These are phyloP conservation scores for Amphicarpaea edgeworthii DNA, from an alignment of 306 rosid species.

Conservation along the genomic window DNA sequence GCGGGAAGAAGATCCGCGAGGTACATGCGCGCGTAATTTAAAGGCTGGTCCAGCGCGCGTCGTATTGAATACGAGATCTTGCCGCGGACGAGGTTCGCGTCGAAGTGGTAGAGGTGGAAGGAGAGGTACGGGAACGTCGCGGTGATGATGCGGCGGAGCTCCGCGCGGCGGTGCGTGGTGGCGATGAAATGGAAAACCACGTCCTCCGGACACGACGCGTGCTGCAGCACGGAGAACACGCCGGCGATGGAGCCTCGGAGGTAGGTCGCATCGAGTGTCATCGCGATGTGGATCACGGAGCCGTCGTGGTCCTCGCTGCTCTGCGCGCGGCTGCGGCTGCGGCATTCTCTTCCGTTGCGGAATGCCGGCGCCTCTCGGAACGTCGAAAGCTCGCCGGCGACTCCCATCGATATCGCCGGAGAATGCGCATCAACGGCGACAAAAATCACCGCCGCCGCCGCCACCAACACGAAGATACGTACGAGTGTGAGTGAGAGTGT, in stretches of 20 bases:
- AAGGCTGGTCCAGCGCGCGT: slow-evolving; percentile 87
- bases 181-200: slow-evolving; percentile 86
- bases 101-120: slow-evolving; percentile 79
- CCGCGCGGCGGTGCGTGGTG: slow-evolving; percentile 57
- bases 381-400: slow-evolving; percentile 47
- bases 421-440: slow-evolving; percentile 14
- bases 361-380: slow-evolving; percentile 93
- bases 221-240: slow-evolving; percentile 85
- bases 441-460: slow-evolving; percentile 30
- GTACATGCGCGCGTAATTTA: slow-evolving; percentile 91
- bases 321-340: slow-evolving; percentile 39
- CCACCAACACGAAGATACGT: neutral
- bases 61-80: slow-evolving; percentile 88
- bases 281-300: slow-evolving; percentile 81
- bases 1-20: slow-evolving; percentile 74
- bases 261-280: slow-evolving; percentile 85
- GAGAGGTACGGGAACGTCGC: slow-evolving; percentile 78
- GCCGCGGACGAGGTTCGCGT: slow-evolving; percentile 72
- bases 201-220: slow-evolving; percentile 86
- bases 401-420: neutral
- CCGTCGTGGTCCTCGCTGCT: no score
- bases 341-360: slow-evolving; percentile 80
- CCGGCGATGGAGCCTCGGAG: slow-evolving; percentile 94
- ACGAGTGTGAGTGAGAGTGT: slow-evolving; percentile 9
- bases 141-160: slow-evolving; percentile 69